Conservation (phyloP, 257 asterid species). For the Gentiana straminea region DNA sequence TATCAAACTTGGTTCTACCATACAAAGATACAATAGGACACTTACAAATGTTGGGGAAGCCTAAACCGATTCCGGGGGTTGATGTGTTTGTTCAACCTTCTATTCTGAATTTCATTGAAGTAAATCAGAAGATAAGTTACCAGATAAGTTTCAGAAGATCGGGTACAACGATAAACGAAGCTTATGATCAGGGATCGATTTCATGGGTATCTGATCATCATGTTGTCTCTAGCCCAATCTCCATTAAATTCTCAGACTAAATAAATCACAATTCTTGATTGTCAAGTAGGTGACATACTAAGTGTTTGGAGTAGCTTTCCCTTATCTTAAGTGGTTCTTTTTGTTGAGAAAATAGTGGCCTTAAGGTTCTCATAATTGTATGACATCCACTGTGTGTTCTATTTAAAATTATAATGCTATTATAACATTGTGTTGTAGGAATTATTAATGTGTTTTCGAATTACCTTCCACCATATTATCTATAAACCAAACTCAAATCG, state of each 20-base stretch:
- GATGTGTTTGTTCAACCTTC: slow-evolving; percentile 11
- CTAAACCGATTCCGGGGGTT: slow-evolving; percentile 1
- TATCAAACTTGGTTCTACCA: slow-evolving; percentile 5
- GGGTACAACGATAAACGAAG: neutral
- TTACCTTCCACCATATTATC: too few species aligned
- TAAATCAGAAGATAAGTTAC: slow-evolving; percentile 10
- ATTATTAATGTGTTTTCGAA: too few species aligned
- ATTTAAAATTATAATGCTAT: too few species aligned
- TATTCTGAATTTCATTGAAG: slow-evolving; percentile 9
- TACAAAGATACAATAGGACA: slow-evolving; percentile 17
- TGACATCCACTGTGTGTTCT: too few species aligned
- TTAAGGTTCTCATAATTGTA: too few species aligned
- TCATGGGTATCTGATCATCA: slow-evolving; percentile 12
- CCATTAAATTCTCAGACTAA: slow-evolving; percentile 4
- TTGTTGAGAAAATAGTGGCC: too few species aligned
- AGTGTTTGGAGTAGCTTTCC: too few species aligned
- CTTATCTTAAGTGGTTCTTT: too few species aligned
- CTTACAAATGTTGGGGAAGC: slow-evolving; percentile 23
- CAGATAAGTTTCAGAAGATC: slow-evolving; percentile 13
- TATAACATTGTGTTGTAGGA: too few species aligned
- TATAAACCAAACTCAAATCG: too few species aligned
- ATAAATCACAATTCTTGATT: neutral
- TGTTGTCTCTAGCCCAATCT: slow-evolving; percentile 16
- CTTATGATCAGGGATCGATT: slow-evolving; percentile 9
- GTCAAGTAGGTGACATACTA: too few species aligned